Evolutionary conservation across 306 rosid species (phyloP).

Genomic region (Lithocarpus polystachyus): DNA sequence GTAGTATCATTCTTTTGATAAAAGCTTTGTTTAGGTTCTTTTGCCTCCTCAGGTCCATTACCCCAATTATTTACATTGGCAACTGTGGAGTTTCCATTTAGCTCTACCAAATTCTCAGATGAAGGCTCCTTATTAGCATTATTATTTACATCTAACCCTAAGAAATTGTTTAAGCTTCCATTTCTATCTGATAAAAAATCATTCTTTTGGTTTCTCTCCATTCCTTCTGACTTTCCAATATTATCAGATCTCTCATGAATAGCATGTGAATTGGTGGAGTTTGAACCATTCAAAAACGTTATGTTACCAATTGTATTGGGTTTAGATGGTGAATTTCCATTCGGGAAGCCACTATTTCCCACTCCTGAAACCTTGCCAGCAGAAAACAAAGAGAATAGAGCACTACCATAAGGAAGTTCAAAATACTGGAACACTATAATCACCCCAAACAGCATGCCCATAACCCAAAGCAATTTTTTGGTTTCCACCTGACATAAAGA

Average conservation of each 20-base stretch:
- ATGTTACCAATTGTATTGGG: slow-evolving; percentile 17
- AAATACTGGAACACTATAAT: slow-evolving; percentile 53
- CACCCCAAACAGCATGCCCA: slow-evolving; percentile 49
- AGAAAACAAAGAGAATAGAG: slow-evolving; percentile 42
- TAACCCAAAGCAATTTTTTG: slow-evolving; percentile 47
- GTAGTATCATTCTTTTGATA: slow-evolving; percentile 19
- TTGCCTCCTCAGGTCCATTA: slow-evolving; percentile 20
- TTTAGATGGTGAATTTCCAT: slow-evolving; percentile 32
- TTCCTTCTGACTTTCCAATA: slow-evolving; percentile 22
- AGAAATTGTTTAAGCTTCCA: slow-evolving; percentile 7
- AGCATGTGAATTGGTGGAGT: slow-evolving; percentile 19
- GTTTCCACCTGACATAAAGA: slow-evolving; percentile 46
- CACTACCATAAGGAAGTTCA: slow-evolving; percentile 59
- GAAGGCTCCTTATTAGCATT: slow-evolving; percentile 6
- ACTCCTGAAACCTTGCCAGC: slow-evolving; percentile 24
- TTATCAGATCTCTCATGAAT: slow-evolving; percentile 23
- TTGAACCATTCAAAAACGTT: slow-evolving; percentile 26
- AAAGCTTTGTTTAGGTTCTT: slow-evolving; percentile 22
- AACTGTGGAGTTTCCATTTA: slow-evolving; percentile 20
- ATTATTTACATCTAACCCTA: slow-evolving; percentile 25
- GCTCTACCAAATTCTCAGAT: slow-evolving; percentile 17
- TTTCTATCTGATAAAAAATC: slow-evolving; percentile 9
- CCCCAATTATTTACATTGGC: slow-evolving; percentile 13
- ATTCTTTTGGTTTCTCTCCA: not conserved
- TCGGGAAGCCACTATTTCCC: slow-evolving; percentile 32